Base-by-base conservation (phyloP, 805 yeast genomes). In the Lipomyces starkeyi region DNA sequence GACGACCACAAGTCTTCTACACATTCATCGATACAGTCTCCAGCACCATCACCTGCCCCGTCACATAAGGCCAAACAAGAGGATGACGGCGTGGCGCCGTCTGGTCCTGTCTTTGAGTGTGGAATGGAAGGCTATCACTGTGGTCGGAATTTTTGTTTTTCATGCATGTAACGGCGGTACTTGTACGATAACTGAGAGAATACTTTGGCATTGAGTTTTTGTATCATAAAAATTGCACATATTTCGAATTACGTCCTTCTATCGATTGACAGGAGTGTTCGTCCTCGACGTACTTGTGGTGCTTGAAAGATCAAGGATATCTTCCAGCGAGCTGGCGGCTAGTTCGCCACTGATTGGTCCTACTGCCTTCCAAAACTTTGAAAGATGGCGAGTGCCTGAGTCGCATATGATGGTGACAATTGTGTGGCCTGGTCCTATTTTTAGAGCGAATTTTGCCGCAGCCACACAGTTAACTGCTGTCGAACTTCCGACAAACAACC, bases 391-490 rank as follows among this genome's bases (percentile, higher is more conserved):
- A 13, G 89, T 81, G 0, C 99, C 99, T 4, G 96, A 88, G 77
- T 94, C 99, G 77, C 98, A 95, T 0, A 97, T 91, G 59, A 95
- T 84, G 22, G 96, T 86, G 4, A 94, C 96, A 27, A 94, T 87
- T 22, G 81, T 85, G 62, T 89, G 85, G 0, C 93, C 93, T 0
- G 88, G 82, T 76, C 79, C 85, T 63, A 62, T 85, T 34, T 77
- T 74, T 64, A 78, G 75, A 2, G 92, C 91, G 8, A 86, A 79
- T 70, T 86, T 82, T 5, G 87, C 84, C 0, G 97, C 97, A 0
- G 97, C 98, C 4, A 91, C 97, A 55, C 97, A 93, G 76, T 93
- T 93, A 32, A 95, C 88, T 0, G 97, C 97, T n/a, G 96, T 89
- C 57, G 97, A 91, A 34, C 96, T 88, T 1, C 99, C 99, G 75